These are phyloP conservation scores for Cucurbita pepo DNA, from an alignment of 306 rosid genomes.

Conservation along the genomic window DNA sequence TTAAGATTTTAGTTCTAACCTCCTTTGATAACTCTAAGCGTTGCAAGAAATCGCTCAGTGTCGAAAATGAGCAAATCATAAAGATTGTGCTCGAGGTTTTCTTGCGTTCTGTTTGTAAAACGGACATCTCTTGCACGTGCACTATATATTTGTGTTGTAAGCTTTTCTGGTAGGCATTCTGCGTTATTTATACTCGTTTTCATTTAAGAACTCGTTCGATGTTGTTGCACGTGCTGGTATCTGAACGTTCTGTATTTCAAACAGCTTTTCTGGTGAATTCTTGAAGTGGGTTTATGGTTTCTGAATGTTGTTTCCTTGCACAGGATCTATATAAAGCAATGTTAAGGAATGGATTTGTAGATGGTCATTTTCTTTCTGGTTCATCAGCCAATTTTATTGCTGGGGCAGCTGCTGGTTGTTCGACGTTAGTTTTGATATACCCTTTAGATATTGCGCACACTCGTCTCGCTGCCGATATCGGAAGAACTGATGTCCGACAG, in stretches of 20 bases:
- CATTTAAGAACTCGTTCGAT: neutral
- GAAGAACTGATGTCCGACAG: slow-evolving; percentile 52
- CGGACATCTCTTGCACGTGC: neutral
- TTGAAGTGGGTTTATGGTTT: neutral
- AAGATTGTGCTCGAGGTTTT: neutral
- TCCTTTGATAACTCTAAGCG: neutral
- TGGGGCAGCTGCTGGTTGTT: slow-evolving; percentile 88
- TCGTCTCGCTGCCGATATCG: slow-evolving; percentile 91
- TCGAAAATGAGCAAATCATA: neutral
- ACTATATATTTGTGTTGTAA: neutral
- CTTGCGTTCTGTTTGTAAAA: neutral
- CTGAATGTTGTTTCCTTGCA: neutral
- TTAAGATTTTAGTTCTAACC: neutral
- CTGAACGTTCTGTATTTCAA: neutral
- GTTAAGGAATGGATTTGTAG: slow-evolving; percentile 35
- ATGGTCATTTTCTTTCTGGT: slow-evolving; percentile 40
- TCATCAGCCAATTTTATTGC: slow-evolving; percentile 69
- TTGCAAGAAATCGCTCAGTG: neutral
- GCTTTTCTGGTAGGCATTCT: neutral
- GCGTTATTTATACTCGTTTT: neutral
- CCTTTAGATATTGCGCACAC: slow-evolving; percentile 94
- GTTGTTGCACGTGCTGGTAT: neutral
- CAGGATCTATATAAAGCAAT: slow-evolving; percentile 86
- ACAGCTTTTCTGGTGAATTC: neutral
- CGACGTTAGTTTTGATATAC: slow-evolving; percentile 65